phyloP scores from a whole-genome alignment of 352 stramenopile genomes.

The Globisporangium cystogenes region DNA sequence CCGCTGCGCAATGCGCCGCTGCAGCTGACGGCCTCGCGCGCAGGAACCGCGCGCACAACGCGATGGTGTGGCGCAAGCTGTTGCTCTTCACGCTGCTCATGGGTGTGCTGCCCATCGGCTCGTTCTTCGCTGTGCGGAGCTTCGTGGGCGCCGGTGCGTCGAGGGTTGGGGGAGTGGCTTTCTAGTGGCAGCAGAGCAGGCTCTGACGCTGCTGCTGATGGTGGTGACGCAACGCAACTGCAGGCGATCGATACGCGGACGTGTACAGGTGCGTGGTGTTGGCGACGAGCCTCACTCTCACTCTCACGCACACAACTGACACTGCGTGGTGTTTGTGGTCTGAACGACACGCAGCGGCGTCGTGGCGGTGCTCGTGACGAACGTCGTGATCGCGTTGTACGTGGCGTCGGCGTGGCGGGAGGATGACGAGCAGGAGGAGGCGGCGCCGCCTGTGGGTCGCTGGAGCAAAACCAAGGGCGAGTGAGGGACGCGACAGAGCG shows the following conservation, averaged over 20 bases:
- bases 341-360: conserved; percentile 36
- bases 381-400: conserved; percentile 75
- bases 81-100: conserved; percentile 70
- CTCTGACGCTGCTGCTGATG: background rate
- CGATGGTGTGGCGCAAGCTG: conserved; percentile 68
- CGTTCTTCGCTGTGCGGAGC: conserved; percentile 55
- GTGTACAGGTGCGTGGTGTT: conserved; percentile 50
- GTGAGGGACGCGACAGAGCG: background rate
- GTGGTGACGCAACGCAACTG: background rate
- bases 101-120: conserved; percentile 44
- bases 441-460: conserved; percentile 44
- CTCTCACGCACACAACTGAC: no score
- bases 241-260: conserved; percentile 46
- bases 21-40: background rate
- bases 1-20: background rate
- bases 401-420: conserved; percentile 69
- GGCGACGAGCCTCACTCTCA: conserved; percentile 13
- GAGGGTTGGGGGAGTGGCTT: no score
- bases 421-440: conserved; percentile 42
- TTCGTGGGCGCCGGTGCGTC: conserved; percentile 37
- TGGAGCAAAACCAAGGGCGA: conserved; percentile 50
- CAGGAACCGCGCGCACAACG: conserved; percentile 72
- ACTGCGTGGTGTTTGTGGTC: no score
- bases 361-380: conserved; percentile 62
- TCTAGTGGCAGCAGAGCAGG: background rate